These are phyloP conservation scores for Phaseolus lunatus DNA, from an alignment of 306 rosid species.

Conservation along the genomic window DNA sequence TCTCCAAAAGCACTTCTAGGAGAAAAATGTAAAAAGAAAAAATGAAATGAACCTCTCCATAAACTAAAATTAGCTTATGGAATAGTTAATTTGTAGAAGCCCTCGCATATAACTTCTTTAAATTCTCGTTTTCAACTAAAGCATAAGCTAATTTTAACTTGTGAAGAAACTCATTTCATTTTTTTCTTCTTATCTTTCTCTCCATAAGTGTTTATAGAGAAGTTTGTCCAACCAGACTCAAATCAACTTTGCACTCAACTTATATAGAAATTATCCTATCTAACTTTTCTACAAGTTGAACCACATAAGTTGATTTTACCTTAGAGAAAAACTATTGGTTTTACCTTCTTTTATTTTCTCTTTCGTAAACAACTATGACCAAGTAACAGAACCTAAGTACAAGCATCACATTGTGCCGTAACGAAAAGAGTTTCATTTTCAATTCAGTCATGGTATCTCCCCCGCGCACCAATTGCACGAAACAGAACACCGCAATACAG, in stretches of 20 bases:
- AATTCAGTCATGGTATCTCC: not conserved
- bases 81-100: too few species aligned
- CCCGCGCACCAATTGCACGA: not conserved
- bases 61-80: too few species aligned
- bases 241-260: not conserved
- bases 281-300: not conserved
- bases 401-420: constrained; percentile 3
- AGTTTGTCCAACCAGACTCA: too few species aligned
- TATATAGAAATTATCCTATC: not conserved
- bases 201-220: too few species aligned
- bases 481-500: not conserved
- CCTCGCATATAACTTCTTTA: too few species aligned
- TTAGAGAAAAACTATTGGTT: not conserved
- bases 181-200: too few species aligned
- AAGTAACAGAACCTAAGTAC: constrained; percentile 21
- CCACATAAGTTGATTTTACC: not conserved
- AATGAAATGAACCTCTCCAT: too few species aligned
- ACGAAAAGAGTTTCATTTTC: not conserved
- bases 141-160: not conserved
- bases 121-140: too few species aligned
- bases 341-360: not conserved
- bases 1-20: too few species aligned
- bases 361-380: too few species aligned
- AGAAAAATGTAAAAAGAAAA: too few species aligned
- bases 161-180: too few species aligned